phyloP scores from a whole-genome alignment of 2,329 filamentous ascomycete species.

The Nigrospora osmanthi region DNA sequence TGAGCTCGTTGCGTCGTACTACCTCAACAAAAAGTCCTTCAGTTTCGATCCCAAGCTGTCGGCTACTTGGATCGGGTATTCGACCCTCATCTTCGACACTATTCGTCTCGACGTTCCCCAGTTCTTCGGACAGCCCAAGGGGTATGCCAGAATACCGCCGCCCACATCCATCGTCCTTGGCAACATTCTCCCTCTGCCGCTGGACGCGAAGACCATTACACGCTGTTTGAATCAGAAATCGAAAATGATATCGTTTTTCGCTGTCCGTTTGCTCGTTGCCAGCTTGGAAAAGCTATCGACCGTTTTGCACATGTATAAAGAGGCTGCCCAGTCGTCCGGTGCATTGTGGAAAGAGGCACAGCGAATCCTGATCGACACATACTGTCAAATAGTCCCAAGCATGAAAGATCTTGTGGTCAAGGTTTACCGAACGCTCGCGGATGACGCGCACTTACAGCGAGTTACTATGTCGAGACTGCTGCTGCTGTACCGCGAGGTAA shows the following conservation, averaged over 20 bases:
- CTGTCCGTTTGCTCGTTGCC: constrained; percentile 68
- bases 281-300: constrained; percentile 70
- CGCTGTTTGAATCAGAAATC: constrained; percentile 73
- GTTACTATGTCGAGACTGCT: constrained; percentile 74
- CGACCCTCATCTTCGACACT: constrained; percentile 76
- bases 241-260: constrained; percentile 77
- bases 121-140: constrained; percentile 60
- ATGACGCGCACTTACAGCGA: constrained; percentile 65
- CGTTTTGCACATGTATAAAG: constrained; percentile 54
- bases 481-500: constrained; percentile 74
- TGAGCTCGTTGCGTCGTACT: constrained; percentile 84
- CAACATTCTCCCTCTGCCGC: constrained; percentile 74
- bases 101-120: constrained; percentile 67
- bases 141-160: constrained; percentile 62
- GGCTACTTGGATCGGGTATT: constrained; percentile 91
- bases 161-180: constrained; percentile 74
- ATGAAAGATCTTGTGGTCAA: constrained; percentile 76
- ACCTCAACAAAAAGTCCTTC: constrained; percentile 70
- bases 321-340: constrained; percentile 29
- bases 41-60: constrained; percentile 87
- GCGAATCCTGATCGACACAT: constrained; percentile 61
- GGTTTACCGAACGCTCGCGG: constrained; percentile 61
- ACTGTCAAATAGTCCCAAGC: constrained; percentile 69
- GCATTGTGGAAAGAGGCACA: constrained; percentile 64
- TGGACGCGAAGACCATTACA: constrained; percentile 71